A percentile compares a stretch with the other conserved stretches of the same genome.
Evolutionary conservation across 192 early-diverging fungal genomes (phyloP).

Genomic region (Entrophospora sp.): DNA sequence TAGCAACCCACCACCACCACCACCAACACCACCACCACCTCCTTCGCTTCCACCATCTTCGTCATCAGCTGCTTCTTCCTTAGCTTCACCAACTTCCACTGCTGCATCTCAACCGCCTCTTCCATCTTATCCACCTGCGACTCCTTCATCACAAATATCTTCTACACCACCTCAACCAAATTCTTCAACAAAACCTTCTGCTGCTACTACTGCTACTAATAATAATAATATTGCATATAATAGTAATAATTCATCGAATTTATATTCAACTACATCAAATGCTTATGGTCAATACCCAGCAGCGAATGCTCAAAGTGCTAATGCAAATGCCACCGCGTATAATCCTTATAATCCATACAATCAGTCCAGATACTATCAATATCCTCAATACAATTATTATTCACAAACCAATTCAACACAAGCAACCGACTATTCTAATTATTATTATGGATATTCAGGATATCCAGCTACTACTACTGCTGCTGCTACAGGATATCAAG

Average conservation of each 20-base stretch:
- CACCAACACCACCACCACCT: conserved; percentile 14
- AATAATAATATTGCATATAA: conserved; percentile 10
- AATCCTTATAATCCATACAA: conserved; percentile 20
- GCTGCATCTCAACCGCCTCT: conserved; percentile 11
- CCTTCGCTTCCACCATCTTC: conserved; percentile 16
- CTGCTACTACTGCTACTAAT: conserved; percentile 2
- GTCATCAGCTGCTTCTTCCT: conserved; percentile 10
- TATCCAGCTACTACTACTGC: neutral
- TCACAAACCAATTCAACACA: neutral
- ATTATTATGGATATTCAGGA: conserved; percentile 18
- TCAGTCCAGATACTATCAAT: conserved; percentile 18
- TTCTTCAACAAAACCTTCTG: conserved; percentile 14
- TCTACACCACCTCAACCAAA: conserved; percentile 20
- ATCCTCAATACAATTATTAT: conserved; percentile 15
- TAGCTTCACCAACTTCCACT: conserved; percentile 7
- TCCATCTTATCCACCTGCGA: conserved; percentile 18
- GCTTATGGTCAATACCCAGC: conserved; percentile 7
- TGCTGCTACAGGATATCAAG: neutral
- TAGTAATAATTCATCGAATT: neutral
- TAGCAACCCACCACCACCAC: conserved; percentile 2
- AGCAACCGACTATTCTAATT: conserved; percentile 1
- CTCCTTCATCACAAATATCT: conserved; percentile 21
- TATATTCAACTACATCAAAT: too few relatives aligned
- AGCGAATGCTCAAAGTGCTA: neutral
- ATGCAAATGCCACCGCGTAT: neutral